Evolutionary conservation across 345 rosid species (phyloP), one percentile per base, ranked within the genome.

Genomic region (Mallotus nudiflorus): DNA sequence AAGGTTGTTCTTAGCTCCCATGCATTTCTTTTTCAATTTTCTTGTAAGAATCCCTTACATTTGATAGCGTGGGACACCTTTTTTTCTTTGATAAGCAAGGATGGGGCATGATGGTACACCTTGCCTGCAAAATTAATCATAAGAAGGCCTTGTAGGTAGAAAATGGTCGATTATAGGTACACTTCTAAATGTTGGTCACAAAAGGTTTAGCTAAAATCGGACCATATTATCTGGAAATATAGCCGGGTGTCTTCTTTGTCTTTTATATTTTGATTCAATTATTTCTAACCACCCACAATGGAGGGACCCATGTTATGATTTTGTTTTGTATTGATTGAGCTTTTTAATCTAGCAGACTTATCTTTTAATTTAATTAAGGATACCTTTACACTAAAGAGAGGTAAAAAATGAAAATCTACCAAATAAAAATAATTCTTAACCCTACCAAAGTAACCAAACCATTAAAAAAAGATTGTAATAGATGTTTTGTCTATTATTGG

Each of bases 401-500:
- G 5, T 45, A 24, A 45, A 44, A 46, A 27, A 40, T 29, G 20
- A 29, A 44, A 67, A 56, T 15, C 13, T 18, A 18, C 40, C 39
- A 9, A 2, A 62, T n/a, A 25, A 31, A 15, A 40, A 68, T 57
- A 45, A 5, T 29, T 11, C 25, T 33, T 20, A 19, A 3, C 22
- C 44, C 42, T 16, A 0, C 72, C 16, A 42, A 33, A 53, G 27
- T n/a, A 66, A 0, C 72, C 16, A 42, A 33, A 53, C 37, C 28
- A 66, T 6, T 37, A 64, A 71, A 42, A 12, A 42, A 66, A 28
- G 18, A 54, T 29, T 29, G 29, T 55, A 33, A 39, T 25, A 25
- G 64, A 15, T 54, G 29, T 70, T 56, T 55, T 18, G 15, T 69
- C 49, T 25, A 33, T 66, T 33, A 11, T 28, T 73, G 40, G 39